These are phyloP conservation scores for Aspergillus texensis DNA, from an alignment of 2,329 filamentous ascomycete species.

Conservation along the genomic window DNA sequence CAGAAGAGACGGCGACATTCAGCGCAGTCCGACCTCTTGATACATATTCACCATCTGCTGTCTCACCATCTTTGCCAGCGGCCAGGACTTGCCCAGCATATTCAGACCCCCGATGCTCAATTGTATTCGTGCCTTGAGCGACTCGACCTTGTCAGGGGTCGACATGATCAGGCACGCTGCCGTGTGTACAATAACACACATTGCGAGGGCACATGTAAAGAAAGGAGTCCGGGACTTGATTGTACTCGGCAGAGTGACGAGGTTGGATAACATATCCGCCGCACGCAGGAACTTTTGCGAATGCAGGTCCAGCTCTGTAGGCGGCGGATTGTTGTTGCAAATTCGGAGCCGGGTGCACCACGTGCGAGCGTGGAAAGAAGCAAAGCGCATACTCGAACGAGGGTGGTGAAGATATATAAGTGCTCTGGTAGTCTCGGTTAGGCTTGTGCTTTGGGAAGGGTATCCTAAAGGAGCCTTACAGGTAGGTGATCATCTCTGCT, in stretches of 20 bases:
- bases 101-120: slow-evolving; percentile 32
- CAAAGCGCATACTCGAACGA: slow-evolving; percentile 62
- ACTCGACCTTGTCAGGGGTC: slow-evolving; percentile 29
- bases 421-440: slow-evolving; percentile 26
- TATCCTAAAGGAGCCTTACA: slow-evolving; percentile 15
- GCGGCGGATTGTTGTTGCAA: neutral
- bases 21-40: slow-evolving; percentile 18
- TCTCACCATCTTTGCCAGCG: slow-evolving; percentile 30
- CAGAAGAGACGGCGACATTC: slow-evolving; percentile 56
- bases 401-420: slow-evolving; percentile 74
- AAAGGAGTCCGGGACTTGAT: slow-evolving; percentile 73
- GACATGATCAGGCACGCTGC: slow-evolving; percentile 65
- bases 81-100: slow-evolving; percentile 34
- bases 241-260: slow-evolving; percentile 58
- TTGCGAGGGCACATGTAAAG: slow-evolving; percentile 74
- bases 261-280: slow-evolving; percentile 72
- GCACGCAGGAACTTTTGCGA: slow-evolving; percentile 78
- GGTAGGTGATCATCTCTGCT: slow-evolving; percentile 34
- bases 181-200: slow-evolving; percentile 74
- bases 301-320: slow-evolving; percentile 47
- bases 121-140: slow-evolving; percentile 34
- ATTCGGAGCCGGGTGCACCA: slow-evolving; percentile 20
- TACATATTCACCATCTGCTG: slow-evolving; percentile 31
- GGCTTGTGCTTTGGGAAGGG: neutral
- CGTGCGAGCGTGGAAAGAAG: slow-evolving; percentile 23